Evolutionary conservation across 2,329 filamentous ascomycete genomes (phyloP).

Genomic region (Purpureocillium lavendulum): DNA sequence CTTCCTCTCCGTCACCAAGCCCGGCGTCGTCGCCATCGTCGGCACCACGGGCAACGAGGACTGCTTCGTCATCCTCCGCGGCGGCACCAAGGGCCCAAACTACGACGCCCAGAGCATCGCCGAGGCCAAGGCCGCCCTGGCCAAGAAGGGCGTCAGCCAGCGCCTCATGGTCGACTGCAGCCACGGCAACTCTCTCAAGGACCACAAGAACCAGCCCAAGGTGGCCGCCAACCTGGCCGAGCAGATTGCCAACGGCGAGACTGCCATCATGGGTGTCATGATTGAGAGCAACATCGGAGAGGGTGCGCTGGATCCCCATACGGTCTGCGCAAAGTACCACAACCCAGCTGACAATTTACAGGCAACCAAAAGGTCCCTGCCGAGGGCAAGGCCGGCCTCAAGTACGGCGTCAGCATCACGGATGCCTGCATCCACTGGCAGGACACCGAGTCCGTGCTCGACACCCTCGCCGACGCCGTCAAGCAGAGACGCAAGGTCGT

Average conservation of each 20-base stretch:
- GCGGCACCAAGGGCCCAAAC: constrained; percentile 89
- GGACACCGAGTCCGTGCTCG: constrained; percentile 73
- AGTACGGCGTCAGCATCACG: constrained; percentile 94
- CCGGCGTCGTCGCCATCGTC: constrained; percentile 88
- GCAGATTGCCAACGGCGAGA: constrained; percentile 79
- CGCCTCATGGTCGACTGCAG: constrained; percentile 97
- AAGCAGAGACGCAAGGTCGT: constrained; percentile 16
- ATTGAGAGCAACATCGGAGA: constrained; percentile 97
- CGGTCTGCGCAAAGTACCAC: too few species aligned
- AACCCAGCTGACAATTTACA: constrained; percentile 18
- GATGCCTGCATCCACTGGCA: constrained; percentile 96
- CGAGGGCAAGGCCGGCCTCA: constrained; percentile 75
- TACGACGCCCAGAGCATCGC: constrained; percentile 80
- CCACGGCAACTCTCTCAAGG: constrained; percentile 91
- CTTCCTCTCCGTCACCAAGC: constrained; percentile 96
- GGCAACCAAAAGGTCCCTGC: constrained; percentile 85
- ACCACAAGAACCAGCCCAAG: constrained; percentile 96
- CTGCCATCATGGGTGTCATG: constrained; percentile 93
- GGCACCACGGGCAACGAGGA: constrained; percentile 93
- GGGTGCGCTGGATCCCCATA: constrained; percentile 45
- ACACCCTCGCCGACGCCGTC: constrained; percentile 71
- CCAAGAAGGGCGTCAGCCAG: constrained; percentile 63
- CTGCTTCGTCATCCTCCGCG: constrained; percentile 92
- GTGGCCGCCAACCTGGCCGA: constrained; percentile 74
- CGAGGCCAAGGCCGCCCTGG: constrained; percentile 71